These are phyloP conservation scores for Yamadazyma sp. DNA, from an alignment of 1,139 yeast genomes.

Conservation along the genomic window DNA sequence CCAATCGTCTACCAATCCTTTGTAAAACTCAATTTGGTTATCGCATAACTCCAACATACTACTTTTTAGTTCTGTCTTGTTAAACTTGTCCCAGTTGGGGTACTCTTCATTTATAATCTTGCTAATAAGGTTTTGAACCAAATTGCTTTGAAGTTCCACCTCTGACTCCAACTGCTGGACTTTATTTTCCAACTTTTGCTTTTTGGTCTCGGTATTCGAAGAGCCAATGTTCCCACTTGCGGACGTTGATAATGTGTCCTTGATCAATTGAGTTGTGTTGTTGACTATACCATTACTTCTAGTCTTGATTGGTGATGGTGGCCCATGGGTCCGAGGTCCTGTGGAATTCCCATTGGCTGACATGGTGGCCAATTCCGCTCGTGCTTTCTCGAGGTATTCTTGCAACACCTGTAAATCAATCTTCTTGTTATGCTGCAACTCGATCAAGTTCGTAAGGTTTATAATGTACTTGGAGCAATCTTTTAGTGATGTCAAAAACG, in stretches of 20 bases:
- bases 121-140: slow-evolving; percentile 61
- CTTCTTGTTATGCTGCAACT: slow-evolving; percentile 86
- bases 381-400: slow-evolving; percentile 73
- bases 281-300: slow-evolving; percentile 36
- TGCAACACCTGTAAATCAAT: slow-evolving; percentile 84
- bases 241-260: slow-evolving; percentile 47
- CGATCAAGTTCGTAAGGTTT: slow-evolving; percentile 72
- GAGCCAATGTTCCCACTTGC: slow-evolving; percentile 46
- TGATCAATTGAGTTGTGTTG: slow-evolving; percentile 46
- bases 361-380: slow-evolving; percentile 49
- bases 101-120: slow-evolving; percentile 78
- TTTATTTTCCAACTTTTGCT: slow-evolving; percentile 31
- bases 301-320: slow-evolving; percentile 36
- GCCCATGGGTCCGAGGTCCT: slow-evolving; percentile 17
- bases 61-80: slow-evolving; percentile 71
- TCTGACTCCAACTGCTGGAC: slow-evolving; percentile 46
- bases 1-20: slow-evolving; percentile 74
- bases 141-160: slow-evolving; percentile 52
- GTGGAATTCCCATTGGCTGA: slow-evolving; percentile 14
- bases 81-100: slow-evolving; percentile 77
- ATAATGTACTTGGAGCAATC: slow-evolving; percentile 86
- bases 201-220: slow-evolving; percentile 35
- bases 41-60: slow-evolving; percentile 73
- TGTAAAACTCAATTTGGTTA: slow-evolving; percentile 73
- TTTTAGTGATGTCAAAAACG: slow-evolving; percentile 76